Evolutionary conservation across 2,329 filamentous ascomycete genomes (phyloP), one percentile per base, ranked within the genome.

Genomic region (Colletotrichum euphorbiae): DNA sequence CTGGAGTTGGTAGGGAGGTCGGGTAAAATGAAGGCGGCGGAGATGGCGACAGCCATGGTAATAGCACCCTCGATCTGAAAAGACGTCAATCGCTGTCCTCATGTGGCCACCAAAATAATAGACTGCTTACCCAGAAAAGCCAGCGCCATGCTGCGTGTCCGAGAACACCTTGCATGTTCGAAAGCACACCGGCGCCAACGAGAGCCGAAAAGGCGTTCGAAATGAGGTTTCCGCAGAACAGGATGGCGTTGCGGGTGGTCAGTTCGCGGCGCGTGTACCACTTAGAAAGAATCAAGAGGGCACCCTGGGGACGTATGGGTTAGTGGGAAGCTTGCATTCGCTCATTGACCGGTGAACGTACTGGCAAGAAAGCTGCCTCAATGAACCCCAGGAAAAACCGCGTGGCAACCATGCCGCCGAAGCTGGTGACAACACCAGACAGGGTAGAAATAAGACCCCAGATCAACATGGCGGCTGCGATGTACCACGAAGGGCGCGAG

Each of bases 181-280:
- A 85, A 66, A 88, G 75, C 5, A 89, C 85, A n/a, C 85, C 87
- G 0, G 86, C 85, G 3, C 82, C 87, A 48, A 90, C 82, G 3
- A 90, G 80, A 0, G 86, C 85, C 0, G 85, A 87, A 72, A 89
- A 89, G 59, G 86, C 85, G 54, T 87, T 87, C 51, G 87, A 87
- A 71, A 89, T 83, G 70, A 88, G 82, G 73, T 87, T 88, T 2
- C 86, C 85, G 69, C 85, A 85, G 76, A 88, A 89, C 21, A 89
- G 76, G 33, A 89, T 82, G 62, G 86, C 85, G 71, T 88, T 87
- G 58, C 86, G 79, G 61, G 79, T 78, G 13, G 84, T 82, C 69
- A 89, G 73, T 76, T 88, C 86, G 56, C 84, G 83, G 54, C 88
- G 83, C 1, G 89, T 91, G 76, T 91, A 91, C 85, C 89, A 91